Percentiles rank a stretch among this genome's conserved stretches.
phyloP scores from a whole-genome alignment of 495 filamentous ascomycete species.

The Neurospora sp. region DNA sequence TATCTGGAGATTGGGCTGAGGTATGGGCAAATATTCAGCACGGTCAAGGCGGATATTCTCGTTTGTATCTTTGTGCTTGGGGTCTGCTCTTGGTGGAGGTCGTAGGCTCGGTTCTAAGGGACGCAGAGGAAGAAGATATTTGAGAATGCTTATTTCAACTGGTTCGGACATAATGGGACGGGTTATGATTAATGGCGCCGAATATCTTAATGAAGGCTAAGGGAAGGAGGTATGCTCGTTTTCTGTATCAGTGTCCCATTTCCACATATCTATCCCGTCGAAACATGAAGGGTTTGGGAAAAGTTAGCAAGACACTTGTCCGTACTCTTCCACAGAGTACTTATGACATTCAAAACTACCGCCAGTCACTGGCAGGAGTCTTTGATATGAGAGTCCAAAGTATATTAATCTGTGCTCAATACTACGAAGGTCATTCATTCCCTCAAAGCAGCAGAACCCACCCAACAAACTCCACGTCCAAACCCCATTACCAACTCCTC shows the following conservation, averaged over 20 bases:
- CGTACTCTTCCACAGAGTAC: background rate
- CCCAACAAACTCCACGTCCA: too few relatives aligned
- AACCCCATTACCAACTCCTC: too few relatives aligned
- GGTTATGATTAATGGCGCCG: background rate
- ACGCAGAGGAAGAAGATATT: background rate
- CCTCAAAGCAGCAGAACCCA: too few relatives aligned
- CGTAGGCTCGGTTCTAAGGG: conserved; percentile 1
- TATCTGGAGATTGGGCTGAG: conserved; percentile 50
- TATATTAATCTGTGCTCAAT: background rate
- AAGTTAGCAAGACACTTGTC: background rate
- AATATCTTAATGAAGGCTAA: background rate
- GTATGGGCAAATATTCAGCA: conserved; percentile 59
- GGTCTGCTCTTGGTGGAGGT: conserved; percentile 53
- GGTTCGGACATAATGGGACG: background rate
- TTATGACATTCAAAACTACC: background rate
- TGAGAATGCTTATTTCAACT: background rate
- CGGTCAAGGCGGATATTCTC: conserved; percentile 54
- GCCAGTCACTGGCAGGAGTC: background rate
- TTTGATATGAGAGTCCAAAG: background rate
- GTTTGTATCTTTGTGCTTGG: conserved; percentile 72
- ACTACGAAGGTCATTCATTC: background rate
- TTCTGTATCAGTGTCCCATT: background rate
- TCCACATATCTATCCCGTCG: background rate
- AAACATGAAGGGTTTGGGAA: background rate
- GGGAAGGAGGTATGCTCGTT: background rate